Evolutionary conservation across 306 rosid species (phyloP).

Genomic region (Rubus parviflorus): DNA sequence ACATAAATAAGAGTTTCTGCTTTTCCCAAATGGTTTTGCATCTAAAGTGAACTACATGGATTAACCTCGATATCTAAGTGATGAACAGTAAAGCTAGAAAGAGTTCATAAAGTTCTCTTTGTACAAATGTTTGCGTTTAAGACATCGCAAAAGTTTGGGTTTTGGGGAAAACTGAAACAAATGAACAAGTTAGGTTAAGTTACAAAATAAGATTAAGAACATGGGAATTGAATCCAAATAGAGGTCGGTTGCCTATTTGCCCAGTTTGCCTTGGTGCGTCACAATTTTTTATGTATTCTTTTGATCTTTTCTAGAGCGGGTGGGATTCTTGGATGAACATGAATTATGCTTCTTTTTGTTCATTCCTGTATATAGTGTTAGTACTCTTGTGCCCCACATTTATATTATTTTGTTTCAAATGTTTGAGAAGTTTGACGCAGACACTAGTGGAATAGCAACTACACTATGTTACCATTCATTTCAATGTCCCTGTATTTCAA

Average conservation of each 20-base stretch:
- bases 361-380: conserved; percentile 5
- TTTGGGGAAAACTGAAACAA: neutral
- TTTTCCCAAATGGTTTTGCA: too few relatives aligned
- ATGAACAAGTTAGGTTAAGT: neutral
- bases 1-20: too few relatives aligned
- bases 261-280: conserved; percentile 90
- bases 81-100: too few relatives aligned
- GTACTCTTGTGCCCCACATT: conserved; percentile 6
- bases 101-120: too few relatives aligned
- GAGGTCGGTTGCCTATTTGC: conserved; percentile 61
- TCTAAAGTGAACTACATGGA: too few relatives aligned
- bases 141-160: neutral
- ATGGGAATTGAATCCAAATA: too few relatives aligned
- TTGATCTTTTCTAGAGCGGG: neutral
- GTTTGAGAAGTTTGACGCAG: conserved; percentile 74
- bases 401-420: conserved; percentile 31
- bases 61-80: too few relatives aligned
- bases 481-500: conserved; percentile 78
- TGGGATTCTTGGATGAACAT: conserved; percentile 9
- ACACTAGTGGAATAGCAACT: conserved; percentile 69
- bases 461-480: conserved; percentile 91
- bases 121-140: too few relatives aligned
- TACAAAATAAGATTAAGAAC: neutral
- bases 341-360: neutral
- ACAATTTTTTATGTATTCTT: neutral